Evolutionary conservation across 1,284 basidiomycete genomes (phyloP), one percentile per base, ranked within the genome.

Genomic region (Austroboletus niveus): DNA sequence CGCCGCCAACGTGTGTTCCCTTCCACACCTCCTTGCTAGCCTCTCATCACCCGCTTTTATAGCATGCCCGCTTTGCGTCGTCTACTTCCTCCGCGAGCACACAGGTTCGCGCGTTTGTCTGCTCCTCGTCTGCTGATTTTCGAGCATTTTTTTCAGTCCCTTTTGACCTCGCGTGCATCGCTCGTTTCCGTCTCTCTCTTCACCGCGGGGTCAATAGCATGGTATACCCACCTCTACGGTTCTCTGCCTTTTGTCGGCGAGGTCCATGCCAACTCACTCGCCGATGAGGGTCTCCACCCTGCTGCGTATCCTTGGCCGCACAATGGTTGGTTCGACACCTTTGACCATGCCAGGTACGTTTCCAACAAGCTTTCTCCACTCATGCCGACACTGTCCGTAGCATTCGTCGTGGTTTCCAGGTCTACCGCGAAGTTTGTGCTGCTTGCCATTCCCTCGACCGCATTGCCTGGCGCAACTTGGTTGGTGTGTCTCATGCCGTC

Each of bases 381-480:
- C 58, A 51, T 50, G 52, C 56, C 48, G 38, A 53, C 49, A 48
- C 38, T 34, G 29, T 41, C 40, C 32, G 45, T 42, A 95, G 93
- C 69, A 98, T 99, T 69, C 93, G 97, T 67, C 87, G 97, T 69
- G 97, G 97, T 30, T 99, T 97, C 80, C 90, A 94, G 74, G 97
- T 99, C 47, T 99, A 99, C 81, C 92, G 94, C 56, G 96, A 99
- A 77, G 97, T 99, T 54, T 99, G 97, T 73, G 91, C 96, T 7
- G 92, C 97, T 15, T 99, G 97, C 76, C 97, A 99, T 75, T 99
- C 97, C 44, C 87, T 99, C 55, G 93, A 99, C 79, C 94, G 97
- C 65, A 95, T 99, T 70, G 97, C 97, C 57, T 99, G 97, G 97
- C 92, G 97, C 69, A 99, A 99, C 78, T 80, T 99, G 55, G 97